Percentiles rank a stretch among this genome's conserved stretches.
Conservation (phyloP, 1,139 yeast genomes). For the Zhuliangozyma blackwelliae region DNA sequence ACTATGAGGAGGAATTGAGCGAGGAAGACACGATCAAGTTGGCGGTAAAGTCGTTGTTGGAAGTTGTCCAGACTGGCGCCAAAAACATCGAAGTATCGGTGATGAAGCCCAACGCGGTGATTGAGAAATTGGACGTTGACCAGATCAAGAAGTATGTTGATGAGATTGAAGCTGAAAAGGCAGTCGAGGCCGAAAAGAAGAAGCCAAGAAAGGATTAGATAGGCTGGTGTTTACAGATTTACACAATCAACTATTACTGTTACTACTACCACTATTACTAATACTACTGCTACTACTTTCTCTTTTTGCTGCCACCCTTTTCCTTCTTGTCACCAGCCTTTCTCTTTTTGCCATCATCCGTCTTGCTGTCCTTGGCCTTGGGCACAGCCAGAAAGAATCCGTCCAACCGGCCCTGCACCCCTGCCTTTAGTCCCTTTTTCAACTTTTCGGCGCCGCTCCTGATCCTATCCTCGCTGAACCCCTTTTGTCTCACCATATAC, state of each 20-base stretch:
- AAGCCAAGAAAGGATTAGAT: slow-evolving; percentile 33
- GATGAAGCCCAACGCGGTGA: slow-evolving; percentile 62
- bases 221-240: too few relatives aligned
- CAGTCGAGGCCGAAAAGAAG: slow-evolving; percentile 83
- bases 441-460: slow-evolving; percentile 82
- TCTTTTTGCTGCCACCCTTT: slow-evolving; percentile 13
- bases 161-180: slow-evolving; percentile 84
- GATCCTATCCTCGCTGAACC: slow-evolving; percentile 90
- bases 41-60: slow-evolving; percentile 82
- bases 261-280: background rate
- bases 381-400: slow-evolving; percentile 81
- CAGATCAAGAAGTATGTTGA: slow-evolving; percentile 74
- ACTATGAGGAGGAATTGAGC: slow-evolving; percentile 64
- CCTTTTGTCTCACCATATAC: slow-evolving; percentile 71
- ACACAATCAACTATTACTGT: background rate
- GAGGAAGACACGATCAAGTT: slow-evolving; percentile 77
- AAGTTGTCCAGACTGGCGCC: slow-evolving; percentile 97
- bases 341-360: slow-evolving; percentile 19
- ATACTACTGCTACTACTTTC: slow-evolving; percentile 4
- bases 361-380: slow-evolving; percentile 31
- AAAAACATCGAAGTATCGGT: slow-evolving; percentile 92
- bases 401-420: slow-evolving; percentile 88
- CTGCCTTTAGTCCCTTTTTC: slow-evolving; percentile 76
- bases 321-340: slow-evolving; percentile 16
- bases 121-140: slow-evolving; percentile 58